Conservation (phyloP, 148 eudicot genomes). For the Polygonum aviculare region DNA sequence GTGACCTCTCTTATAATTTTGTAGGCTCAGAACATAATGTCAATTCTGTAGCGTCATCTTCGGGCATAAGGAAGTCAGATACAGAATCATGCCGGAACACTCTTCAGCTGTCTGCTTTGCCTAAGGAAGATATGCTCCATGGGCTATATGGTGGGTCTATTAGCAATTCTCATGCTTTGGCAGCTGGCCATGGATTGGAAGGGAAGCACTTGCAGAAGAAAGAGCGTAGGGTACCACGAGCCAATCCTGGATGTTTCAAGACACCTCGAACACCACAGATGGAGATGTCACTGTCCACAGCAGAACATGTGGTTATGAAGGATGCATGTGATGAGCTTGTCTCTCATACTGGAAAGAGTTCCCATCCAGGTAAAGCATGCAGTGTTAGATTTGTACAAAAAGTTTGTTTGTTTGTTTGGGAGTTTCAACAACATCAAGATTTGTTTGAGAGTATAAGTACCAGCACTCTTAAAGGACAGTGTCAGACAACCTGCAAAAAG, state of each 20-base stretch:
- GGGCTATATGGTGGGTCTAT: conserved; percentile 24
- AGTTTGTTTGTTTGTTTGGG: background rate
- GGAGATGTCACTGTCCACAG: conserved; percentile 29
- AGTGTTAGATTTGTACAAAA: background rate
- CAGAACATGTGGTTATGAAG: conserved; percentile 36
- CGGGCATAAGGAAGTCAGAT: conserved; percentile 40
- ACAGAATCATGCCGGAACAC: conserved; percentile 23
- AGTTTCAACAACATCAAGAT: background rate
- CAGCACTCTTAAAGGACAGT: background rate
- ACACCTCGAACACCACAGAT: conserved; percentile 45
- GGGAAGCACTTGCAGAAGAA: conserved; percentile 45
- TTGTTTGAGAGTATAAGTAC: background rate
- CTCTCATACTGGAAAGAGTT: conserved; percentile 27
- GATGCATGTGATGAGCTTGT: conserved; percentile 30
- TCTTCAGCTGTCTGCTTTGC: conserved; percentile 27
- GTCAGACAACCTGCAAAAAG: background rate
- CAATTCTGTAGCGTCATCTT: conserved; percentile 27
- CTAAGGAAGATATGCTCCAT: conserved; percentile 22
- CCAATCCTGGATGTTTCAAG: conserved; percentile 39
- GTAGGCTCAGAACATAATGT: conserved; percentile 16
- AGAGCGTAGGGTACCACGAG: conserved; percentile 41
- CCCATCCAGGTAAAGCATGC: conserved; percentile 33
- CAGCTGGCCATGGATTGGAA: conserved; percentile 27
- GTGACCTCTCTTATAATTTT: background rate
- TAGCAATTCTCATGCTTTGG: conserved; percentile 21